phyloP scores from a whole-genome alignment of 2,329 filamentous ascomycete species.

The Stemphylium vesicarium region DNA sequence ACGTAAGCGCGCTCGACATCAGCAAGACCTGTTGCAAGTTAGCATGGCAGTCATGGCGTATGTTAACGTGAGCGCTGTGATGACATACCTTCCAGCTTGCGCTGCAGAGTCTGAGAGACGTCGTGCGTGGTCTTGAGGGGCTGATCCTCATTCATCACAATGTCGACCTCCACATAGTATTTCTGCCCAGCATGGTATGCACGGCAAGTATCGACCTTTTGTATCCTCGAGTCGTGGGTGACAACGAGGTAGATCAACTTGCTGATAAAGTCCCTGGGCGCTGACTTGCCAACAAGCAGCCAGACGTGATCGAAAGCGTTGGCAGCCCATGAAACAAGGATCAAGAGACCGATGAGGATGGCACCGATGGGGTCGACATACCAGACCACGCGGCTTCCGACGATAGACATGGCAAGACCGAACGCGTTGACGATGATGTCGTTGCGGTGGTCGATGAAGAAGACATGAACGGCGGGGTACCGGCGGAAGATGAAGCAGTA shows the following conservation, averaged over 20 bases:
- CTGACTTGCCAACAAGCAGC: slow-evolving; percentile 66
- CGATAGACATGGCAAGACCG: slow-evolving; percentile 62
- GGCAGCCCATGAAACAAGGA: slow-evolving; percentile 66
- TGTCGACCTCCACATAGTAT: slow-evolving; percentile 68
- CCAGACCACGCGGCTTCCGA: slow-evolving; percentile 62
- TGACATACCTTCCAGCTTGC: slow-evolving; percentile 62
- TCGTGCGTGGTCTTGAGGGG: slow-evolving; percentile 65
- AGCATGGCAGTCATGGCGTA: slow-evolving; percentile 1
- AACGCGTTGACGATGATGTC: slow-evolving; percentile 64
- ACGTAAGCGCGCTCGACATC: slow-evolving; percentile 56
- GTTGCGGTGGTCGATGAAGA: slow-evolving; percentile 65
- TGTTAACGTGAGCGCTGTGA: slow-evolving; percentile 6
- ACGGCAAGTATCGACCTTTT: slow-evolving; percentile 65
- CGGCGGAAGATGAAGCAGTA: slow-evolving; percentile 62
- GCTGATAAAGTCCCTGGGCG: slow-evolving; percentile 63
- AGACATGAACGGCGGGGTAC: slow-evolving; percentile 63
- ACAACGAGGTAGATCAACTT: slow-evolving; percentile 64
- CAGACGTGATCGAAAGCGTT: slow-evolving; percentile 69
- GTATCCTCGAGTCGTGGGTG: slow-evolving; percentile 61
- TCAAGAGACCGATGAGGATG: slow-evolving; percentile 65
- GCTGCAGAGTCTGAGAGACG: slow-evolving; percentile 64
- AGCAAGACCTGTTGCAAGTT: slow-evolving; percentile 30
- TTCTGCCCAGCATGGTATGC: slow-evolving; percentile 68
- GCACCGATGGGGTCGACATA: slow-evolving; percentile 68
- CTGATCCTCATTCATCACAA: slow-evolving; percentile 64